Evolutionary conservation across 257 asterid genomes (phyloP).

Genomic region (Cynanchum wilfordii): DNA sequence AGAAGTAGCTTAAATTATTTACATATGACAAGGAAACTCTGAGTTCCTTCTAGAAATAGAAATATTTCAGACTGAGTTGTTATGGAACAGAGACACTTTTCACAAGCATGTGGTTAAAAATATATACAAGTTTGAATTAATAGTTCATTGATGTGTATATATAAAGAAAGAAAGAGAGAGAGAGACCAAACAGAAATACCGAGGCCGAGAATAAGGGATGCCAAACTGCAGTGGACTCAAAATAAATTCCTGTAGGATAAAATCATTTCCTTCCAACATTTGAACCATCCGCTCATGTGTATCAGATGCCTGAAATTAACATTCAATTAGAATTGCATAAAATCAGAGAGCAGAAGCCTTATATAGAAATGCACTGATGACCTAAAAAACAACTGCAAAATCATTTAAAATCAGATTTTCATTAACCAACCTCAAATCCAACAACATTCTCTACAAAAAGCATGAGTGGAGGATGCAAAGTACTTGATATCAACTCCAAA

Average conservation of each 20-base stretch:
- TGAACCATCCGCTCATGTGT: conserved; percentile 72
- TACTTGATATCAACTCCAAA: conserved; percentile 76
- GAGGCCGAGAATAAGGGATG: conserved; percentile 93
- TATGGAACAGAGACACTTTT: not conserved
- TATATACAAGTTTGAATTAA: not conserved
- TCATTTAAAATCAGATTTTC: not conserved
- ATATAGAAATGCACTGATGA: not conserved
- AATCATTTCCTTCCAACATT: conserved; percentile 61
- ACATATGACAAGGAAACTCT: too few relatives aligned
- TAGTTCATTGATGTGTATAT: not conserved
- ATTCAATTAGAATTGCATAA: not conserved
- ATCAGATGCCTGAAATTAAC: conserved; percentile 68
- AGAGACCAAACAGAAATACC: conserved; percentile 86
- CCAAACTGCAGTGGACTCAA: conserved; percentile 96
- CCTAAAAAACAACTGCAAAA: not conserved
- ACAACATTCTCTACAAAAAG: conserved; percentile 96
- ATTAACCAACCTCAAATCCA: conserved; percentile 82
- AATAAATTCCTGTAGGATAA: conserved; percentile 71
- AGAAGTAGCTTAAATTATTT: too few relatives aligned
- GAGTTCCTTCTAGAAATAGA: not conserved
- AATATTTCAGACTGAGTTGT: not conserved
- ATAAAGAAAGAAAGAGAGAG: conserved; percentile 22
- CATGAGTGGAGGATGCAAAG: conserved; percentile 60
- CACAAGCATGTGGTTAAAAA: not conserved
- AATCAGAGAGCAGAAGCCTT: not conserved